Evolutionary conservation across 2,329 filamentous ascomycete genomes (phyloP).

Genomic region (Penicillium sp.): DNA sequence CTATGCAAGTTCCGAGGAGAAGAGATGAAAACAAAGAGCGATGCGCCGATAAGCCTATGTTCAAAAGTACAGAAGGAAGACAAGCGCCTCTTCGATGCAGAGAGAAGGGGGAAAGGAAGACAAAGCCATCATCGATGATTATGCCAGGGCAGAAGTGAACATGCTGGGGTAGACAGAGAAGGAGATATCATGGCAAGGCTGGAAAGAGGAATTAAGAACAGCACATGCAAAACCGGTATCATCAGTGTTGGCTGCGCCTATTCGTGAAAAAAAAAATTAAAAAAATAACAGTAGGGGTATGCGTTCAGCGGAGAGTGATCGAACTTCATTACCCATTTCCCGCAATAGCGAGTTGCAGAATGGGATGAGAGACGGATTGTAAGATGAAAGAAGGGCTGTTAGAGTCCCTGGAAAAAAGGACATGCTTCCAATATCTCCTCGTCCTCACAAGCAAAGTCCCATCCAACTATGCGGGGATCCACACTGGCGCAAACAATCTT

Average conservation of each 20-base stretch:
- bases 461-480: slow-evolving; percentile 88
- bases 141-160: background rate
- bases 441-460: slow-evolving; percentile 95
- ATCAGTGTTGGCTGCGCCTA: background rate
- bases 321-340: background rate
- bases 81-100: background rate
- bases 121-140: background rate
- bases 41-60: background rate
- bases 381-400: slow-evolving; percentile 10
- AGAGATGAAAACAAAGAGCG: background rate
- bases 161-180: no score
- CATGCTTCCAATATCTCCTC: slow-evolving; percentile 76
- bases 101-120: background rate
- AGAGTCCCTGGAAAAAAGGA: slow-evolving; percentile 69
- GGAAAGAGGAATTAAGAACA: background rate
- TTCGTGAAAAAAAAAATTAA: background rate
- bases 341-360: background rate
- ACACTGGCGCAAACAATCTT: slow-evolving; percentile 95
- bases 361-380: background rate
- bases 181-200: background rate
- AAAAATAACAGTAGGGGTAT: background rate
- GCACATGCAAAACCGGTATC: background rate
- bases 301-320: background rate
- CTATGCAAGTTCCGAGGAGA: slow-evolving; percentile 8
- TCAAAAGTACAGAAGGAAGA: background rate